Conservation (phyloP, 805 yeast genomes). For the Candida nonsorbophila region DNA sequence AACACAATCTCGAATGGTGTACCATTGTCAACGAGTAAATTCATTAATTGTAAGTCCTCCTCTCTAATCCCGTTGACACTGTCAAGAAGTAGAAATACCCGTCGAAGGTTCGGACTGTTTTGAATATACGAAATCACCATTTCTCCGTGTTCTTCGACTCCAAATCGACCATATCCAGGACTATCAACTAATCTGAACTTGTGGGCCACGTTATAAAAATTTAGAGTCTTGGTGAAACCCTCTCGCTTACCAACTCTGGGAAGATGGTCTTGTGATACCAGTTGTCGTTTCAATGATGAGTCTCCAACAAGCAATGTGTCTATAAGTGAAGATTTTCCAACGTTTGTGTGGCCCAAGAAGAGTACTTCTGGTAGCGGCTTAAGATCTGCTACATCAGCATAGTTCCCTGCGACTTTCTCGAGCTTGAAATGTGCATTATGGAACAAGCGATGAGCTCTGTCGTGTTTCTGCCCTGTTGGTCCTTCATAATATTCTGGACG, state of each 20-base stretch:
- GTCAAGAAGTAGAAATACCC: slow-evolving; percentile 59
- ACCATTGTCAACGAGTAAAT: slow-evolving; percentile 47
- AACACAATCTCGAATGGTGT: slow-evolving; percentile 68
- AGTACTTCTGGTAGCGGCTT: slow-evolving; percentile 60
- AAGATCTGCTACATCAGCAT: slow-evolving; percentile 6
- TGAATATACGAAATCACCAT: slow-evolving; percentile 59
- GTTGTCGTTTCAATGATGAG: slow-evolving; percentile 37
- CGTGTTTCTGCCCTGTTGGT: too few relatives aligned
- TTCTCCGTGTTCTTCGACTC: slow-evolving; percentile 63
- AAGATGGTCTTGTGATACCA: too few relatives aligned
- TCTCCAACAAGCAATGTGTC: slow-evolving; percentile 49
- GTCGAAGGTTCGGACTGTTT: slow-evolving; percentile 46
- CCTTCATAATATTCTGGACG: too few relatives aligned
- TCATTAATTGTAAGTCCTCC: slow-evolving; percentile 51
- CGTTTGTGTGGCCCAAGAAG: slow-evolving; percentile 77
- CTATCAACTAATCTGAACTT: slow-evolving; percentile 68
- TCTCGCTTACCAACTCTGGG: slow-evolving; percentile 51
- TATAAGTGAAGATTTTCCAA: slow-evolving; percentile 78
- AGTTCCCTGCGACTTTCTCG: slow-evolving; percentile 19
- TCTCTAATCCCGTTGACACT: slow-evolving; percentile 54
- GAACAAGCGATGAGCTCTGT: slow-evolving; percentile 10
- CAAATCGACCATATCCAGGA: slow-evolving; percentile 86
- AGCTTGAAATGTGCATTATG: slow-evolving; percentile 25
- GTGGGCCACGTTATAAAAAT: slow-evolving; percentile 64
- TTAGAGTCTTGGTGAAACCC: slow-evolving; percentile 60